phyloP scores from a whole-genome alignment of 2,329 filamentous ascomycete species.

The Trichothecium sympodiale region DNA sequence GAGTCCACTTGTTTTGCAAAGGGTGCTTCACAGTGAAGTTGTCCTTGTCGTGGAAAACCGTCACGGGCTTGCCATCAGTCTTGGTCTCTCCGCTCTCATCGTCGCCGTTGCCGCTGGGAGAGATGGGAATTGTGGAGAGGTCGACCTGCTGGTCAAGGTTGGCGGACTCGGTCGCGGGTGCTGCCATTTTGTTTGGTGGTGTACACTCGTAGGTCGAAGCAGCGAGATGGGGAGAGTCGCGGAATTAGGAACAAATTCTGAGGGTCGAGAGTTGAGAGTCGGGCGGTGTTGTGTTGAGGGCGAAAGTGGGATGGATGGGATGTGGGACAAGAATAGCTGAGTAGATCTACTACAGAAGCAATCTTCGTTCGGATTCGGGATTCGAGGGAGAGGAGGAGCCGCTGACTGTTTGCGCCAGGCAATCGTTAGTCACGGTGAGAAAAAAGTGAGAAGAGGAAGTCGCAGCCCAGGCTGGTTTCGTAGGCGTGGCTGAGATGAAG shows the following conservation, averaged over 20 bases:
- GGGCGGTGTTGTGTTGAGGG: neutral
- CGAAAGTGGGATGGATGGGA: neutral
- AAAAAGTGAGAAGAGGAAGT: too few species aligned
- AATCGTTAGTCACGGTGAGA: too few species aligned
- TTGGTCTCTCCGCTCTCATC: slow-evolving; percentile 37
- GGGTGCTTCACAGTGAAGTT: slow-evolving; percentile 99
- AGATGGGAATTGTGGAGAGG: slow-evolving; percentile 57
- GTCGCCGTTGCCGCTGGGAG: slow-evolving; percentile 49
- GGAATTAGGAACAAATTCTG: neutral
- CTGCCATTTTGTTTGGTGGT: slow-evolving; percentile 21
- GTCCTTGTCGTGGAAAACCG: slow-evolving; percentile 94
- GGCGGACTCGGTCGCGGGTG: slow-evolving; percentile 18
- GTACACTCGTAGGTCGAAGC: neutral
- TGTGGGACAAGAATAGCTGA: neutral
- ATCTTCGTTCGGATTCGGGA: too few species aligned
- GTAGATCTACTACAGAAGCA: neutral
- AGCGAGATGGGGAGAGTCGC: neutral
- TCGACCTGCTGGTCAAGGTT: slow-evolving; percentile 48
- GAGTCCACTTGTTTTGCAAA: slow-evolving; percentile 92
- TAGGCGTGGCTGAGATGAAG: too few species aligned
- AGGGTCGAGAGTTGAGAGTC: too few species aligned
- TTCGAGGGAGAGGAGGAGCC: too few species aligned
- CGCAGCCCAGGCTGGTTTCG: too few species aligned
- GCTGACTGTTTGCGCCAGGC: too few species aligned
- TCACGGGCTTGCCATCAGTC: slow-evolving; percentile 56